These are phyloP conservation scores for Naganishia albida DNA, from an alignment of 1,284 basidiomycete genomes.

Conservation along the genomic window DNA sequence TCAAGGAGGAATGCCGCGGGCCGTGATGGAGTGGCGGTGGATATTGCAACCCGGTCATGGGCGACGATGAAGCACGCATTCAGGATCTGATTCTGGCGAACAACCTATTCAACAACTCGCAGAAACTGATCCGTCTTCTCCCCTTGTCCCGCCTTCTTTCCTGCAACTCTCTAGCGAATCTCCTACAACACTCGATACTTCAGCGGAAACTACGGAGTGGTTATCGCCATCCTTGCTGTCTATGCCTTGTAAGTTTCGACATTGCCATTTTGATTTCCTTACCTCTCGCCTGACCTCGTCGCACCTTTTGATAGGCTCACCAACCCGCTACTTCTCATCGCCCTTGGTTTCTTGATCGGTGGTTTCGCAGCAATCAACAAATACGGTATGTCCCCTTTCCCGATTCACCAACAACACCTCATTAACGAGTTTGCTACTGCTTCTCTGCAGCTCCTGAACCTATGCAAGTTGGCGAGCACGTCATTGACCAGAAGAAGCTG, in stretches of 20 bases:
- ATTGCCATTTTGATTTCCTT: not conserved
- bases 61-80: too few relatives aligned
- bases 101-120: too few relatives aligned
- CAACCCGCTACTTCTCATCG: constrained; percentile 76
- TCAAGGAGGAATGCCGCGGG: constrained; percentile 42
- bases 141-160: constrained; percentile 1
- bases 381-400: constrained; percentile 68
- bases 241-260: constrained; percentile 75
- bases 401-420: not conserved
- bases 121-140: too few relatives aligned
- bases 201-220: constrained; percentile 85
- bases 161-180: constrained; percentile 64
- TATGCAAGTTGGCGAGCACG: constrained; percentile 56
- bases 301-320: constrained; percentile 60
- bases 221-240: constrained; percentile 77
- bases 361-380: constrained; percentile 88
- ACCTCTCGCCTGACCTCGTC: not conserved
- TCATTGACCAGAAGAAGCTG: constrained; percentile 59
- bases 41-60: too few relatives aligned
- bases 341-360: constrained; percentile 83
- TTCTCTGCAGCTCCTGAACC: constrained; percentile 46
- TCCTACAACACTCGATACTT: constrained; percentile 94
- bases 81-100: too few relatives aligned
- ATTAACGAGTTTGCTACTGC: not conserved
- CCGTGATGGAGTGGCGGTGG: too few relatives aligned